Evolutionary conservation across 768 basidiomycete genomes (phyloP), one percentile per base, ranked within the genome.

Genomic region (Dacryopinax primogenitus): DNA sequence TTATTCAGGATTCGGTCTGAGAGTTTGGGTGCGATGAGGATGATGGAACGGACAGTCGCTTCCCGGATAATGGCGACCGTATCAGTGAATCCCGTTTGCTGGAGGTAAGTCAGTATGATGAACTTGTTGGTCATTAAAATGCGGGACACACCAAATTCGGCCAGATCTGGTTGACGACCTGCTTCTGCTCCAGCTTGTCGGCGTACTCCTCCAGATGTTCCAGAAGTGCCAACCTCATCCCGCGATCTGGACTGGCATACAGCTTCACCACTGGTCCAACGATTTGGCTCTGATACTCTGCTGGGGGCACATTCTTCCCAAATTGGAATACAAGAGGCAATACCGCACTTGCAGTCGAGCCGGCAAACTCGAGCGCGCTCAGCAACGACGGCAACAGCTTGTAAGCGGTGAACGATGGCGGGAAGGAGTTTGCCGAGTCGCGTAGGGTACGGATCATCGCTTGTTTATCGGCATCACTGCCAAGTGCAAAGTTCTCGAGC

Each of bases 31-130:
- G 94, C 84, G 28, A 99, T 78, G 11, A 90, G 78, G 67, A 84
- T 86, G 44, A 98, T 85, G 0, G 92, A 85, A 71, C 90, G 92
- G 51, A 95, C 83, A 0, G 96, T 98, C 0, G 91, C 92, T 75
- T 98, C 96, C 37, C 96, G 85, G 65, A 99, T 90, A 51, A 97
- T 80, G 0, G 94, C 86, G 1, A 98, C 90, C 0, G 93, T 94
- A 72, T 99, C 96, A 1, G 87, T 82, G 72, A 98, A 98, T 0
- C 96, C 96, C 1, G 91, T 90, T 85, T 95, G 91, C 93, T 95
- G 47, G 9, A 12, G 30, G 32, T 30, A 35, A 1, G 18, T 16
- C 36, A 18, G 6, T 45, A 26, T 18, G n/a, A n/a, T n/a, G n/a
- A n/a, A 3, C 33, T 6, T 23, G 9, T 26, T 64, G 28, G 12